Base-by-base conservation (phyloP, 371 early-diverging fungal genomes). In the Aphelidium insulamus region DNA sequence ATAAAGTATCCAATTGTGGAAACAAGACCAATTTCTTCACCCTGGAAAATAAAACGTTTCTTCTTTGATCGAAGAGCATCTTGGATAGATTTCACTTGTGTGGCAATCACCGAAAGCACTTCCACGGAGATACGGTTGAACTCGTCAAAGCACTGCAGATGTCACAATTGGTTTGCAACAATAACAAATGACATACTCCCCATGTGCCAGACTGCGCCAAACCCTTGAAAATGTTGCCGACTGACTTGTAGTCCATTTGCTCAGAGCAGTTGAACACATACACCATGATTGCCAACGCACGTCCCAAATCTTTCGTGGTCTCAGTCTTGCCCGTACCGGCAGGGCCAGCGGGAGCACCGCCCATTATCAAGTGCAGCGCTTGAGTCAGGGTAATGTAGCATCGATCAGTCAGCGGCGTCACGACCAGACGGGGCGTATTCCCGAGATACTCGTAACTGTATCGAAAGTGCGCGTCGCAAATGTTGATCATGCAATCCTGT, bases 101-200 rank as follows among this genome's bases (percentile, higher is more conserved):
- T 70, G 6, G 66, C 66, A 26, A 69, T 53, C 39, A 66, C 65
- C 29, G 68, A 67, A 33, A 72, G 52, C 25, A 67, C 66, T 33
- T 70, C 66, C 10, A 58, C 59, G 5, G 57, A 47, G 34, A 72
- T 61, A 34, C 73, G 57, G 45, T 72, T 72, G 54, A 69, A 72
- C 45, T 72, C 73, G 40, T 72, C 73, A 38, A 72, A 67, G 45
- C 73, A 72, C 8, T n/a, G n/a, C n/a, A n/a, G n/a, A n/a, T n/a
- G n/a, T n/a, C n/a, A n/a, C n/a, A n/a, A n/a, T n/a, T n/a, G n/a
- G n/a, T n/a, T n/a, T n/a, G n/a, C n/a, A n/a, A n/a, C n/a, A n/a
- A n/a, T n/a, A n/a, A n/a, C n/a, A n/a, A n/a, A n/a, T n/a, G n/a
- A n/a, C n/a, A n/a, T n/a, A n/a, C n/a, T n/a, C 70, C 59, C 65